Evolutionary conservation across 2,329 filamentous ascomycete genomes (phyloP), one percentile per base, ranked within the genome.

Genomic region (Apiospora sp.): DNA sequence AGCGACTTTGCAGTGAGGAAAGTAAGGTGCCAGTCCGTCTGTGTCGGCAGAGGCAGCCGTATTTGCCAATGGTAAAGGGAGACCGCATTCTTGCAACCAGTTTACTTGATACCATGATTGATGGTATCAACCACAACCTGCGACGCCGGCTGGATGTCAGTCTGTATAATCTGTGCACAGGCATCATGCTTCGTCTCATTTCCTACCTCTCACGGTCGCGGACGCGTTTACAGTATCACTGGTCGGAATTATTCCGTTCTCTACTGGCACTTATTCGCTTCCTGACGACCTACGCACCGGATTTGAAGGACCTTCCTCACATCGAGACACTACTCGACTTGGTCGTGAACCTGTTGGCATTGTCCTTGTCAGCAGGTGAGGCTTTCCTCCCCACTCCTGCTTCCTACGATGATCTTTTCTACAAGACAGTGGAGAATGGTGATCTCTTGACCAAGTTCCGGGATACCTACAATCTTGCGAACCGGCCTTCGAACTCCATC

Each of bases 361-460:
- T 98, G 51, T 93, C 94, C 2, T 87, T 99, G 10, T 96, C 94
- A 1, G 90, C 91, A 2, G 96, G 96, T 8, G 96, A 98, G 81
- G 92, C 93, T 2, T 98, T 99, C 83, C 87, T 99, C 10, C 96
- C 96, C 0, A 94, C 93, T 43, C 92, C 95, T 0, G 90, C 93
- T 24, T 92, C 94, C 1, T 98, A 98, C 82, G 96, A 99, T 78
- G 96, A 99, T 79, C 87, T 99, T 0, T 98, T 99, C 84, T 99
- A 99, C 89, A 99, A 99, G 84, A 89, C 98, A 1, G 95, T 98
- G 37, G 96, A 99, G 83, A 93, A 92, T 1, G 94, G 95, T 14
- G 94, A 97, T 68, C 89, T 94, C 16, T 88, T 98, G 30, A 85
- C 88, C 44, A 94, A 94, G 79, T 98, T 98, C 84, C 91, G 94